A percentile compares a stretch with the other conserved stretches of the same genome.
Conservation (phyloP, 495 filamentous ascomycete species). For the Neurospora discreta region DNA sequence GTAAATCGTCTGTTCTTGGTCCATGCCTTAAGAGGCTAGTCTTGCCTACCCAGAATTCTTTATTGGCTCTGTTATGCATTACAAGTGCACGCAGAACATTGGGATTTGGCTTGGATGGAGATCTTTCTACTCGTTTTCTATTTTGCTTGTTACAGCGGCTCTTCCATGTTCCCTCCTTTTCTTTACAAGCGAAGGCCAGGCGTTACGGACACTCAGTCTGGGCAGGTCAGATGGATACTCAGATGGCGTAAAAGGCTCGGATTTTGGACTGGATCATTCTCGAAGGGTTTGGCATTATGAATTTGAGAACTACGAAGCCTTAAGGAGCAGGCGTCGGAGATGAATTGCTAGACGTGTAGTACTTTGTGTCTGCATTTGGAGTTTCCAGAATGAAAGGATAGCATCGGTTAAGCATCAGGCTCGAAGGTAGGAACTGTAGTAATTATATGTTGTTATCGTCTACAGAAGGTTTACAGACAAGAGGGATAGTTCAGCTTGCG, state of each 20-base stretch:
- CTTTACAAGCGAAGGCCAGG: background rate
- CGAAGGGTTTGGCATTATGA: background rate
- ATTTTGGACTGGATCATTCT: background rate
- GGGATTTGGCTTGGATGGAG: background rate
- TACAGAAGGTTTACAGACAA: background rate
- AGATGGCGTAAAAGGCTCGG: background rate
- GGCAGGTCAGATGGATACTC: background rate
- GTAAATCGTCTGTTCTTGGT: background rate
- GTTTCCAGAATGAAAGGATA: background rate
- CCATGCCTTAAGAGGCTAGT: background rate
- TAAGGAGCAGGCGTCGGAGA: background rate
- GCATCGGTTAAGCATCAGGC: background rate
- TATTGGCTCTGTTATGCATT: background rate
- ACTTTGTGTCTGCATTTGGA: background rate
- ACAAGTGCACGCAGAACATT: background rate
- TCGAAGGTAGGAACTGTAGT: background rate
- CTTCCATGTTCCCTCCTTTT: background rate
- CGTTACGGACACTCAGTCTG: background rate
- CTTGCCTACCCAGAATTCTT: background rate
- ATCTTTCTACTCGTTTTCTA: background rate
- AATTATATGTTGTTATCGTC: background rate
- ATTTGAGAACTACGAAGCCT: background rate
- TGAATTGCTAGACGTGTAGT: background rate
- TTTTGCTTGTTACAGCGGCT: background rate
- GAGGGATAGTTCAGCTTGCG: background rate